phyloP scores from a whole-genome alignment of 23 red algal species.

The Pyropia yezoensis region DNA sequence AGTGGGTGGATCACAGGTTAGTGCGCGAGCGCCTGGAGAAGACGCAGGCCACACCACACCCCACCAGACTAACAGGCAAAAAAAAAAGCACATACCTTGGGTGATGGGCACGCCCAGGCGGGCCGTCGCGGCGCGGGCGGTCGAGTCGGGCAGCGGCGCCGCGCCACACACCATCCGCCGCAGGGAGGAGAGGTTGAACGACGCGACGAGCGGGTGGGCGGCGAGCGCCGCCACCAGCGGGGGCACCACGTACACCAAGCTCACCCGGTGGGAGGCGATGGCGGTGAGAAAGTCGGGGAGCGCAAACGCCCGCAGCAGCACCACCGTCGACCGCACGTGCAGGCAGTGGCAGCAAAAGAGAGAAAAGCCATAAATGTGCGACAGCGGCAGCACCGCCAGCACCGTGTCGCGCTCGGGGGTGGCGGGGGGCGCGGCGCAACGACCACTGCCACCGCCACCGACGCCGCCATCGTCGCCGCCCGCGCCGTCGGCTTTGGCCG shows the following conservation, averaged over 20 bases:
- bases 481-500: no score
- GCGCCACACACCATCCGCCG: neutral
- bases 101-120: neutral
- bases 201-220: neutral
- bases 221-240: neutral
- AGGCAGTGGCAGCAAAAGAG: neutral
- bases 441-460: no score
- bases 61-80: no score
- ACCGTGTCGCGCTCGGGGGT: neutral
- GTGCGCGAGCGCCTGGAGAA: no score
- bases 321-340: neutral
- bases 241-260: neutral
- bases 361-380: neutral
- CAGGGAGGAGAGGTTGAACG: neutral
- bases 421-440: neutral
- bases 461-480: no score
- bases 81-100: no score
- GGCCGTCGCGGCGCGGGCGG: neutral
- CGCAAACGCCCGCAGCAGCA: neutral
- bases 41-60: no score
- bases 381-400: conserved; percentile 1
- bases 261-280: neutral
- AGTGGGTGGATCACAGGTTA: no score
- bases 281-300: neutral
- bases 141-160: neutral